Base-by-base conservation (phyloP, 148 eudicot species). In the Hydrangea macrophylla region DNA sequence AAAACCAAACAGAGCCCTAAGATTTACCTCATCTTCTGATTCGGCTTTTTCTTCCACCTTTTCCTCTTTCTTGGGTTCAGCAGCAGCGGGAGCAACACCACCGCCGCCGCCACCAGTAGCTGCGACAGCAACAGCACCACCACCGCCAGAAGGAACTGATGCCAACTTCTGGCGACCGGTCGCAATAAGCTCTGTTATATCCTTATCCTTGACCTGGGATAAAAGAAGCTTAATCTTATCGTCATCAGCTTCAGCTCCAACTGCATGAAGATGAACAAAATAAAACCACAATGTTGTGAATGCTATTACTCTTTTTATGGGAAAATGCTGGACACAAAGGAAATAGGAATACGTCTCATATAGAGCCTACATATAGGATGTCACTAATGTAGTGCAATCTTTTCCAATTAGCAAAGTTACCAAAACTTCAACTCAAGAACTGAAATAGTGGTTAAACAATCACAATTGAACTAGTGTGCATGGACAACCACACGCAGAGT, bases 91-190 rank as follows among this genome's bases (percentile, higher is more conserved):
- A 39, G 89, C 74, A 67, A 64, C 83, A 35, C 67, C 81, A 60
- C 70, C 82, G 58, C 73, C 81, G 51, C 71, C 68, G 50, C 65
- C 72, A 8, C 42, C 71, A 44, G 58, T 65, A 23, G 72, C 73
- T 22, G 81, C 74, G 11, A 69, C 80, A 17, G 73, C 82, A 55
- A 75, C 86, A 26, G 45, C 70, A 45, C 58, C 86, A 55, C 83
- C 89, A 12, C 89, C 89, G 53, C 89, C 89, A 71, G 86, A 35
- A 9, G 89, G 89, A 33, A 85, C 89, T 33, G 89, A 82, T 64
- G 89, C 86, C 66, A 82, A 60, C 72, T 85, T 85, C 70, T 82
- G 84, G 27, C 89, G 74, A 1, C 89, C 89, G 69, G 84, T 62
- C 31, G 89, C 89, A 76, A 85, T 62, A 40, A 85, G 77, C 68